A percentile compares a stretch with the other conserved stretches of the same genome.
Evolutionary conservation across 305 asterid species (phyloP).

Genomic region (Solanum hybrid): DNA sequence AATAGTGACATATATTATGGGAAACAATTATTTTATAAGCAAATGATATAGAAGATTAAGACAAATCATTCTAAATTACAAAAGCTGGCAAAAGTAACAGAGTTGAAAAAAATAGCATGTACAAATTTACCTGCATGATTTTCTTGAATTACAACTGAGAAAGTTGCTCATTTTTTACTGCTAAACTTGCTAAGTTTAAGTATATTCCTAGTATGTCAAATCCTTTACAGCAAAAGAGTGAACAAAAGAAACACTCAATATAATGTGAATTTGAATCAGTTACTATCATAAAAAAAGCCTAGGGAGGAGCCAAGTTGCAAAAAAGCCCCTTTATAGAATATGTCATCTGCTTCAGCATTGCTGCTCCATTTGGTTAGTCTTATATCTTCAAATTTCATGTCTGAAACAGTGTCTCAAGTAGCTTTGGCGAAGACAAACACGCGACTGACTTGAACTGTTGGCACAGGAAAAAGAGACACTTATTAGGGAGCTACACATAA

Average conservation of each 20-base stretch:
- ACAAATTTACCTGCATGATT: background rate
- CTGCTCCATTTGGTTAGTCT: slow-evolving; percentile 1
- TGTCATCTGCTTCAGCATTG: background rate
- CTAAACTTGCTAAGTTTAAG: background rate
- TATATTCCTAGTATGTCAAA: background rate
- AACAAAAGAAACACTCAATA: background rate
- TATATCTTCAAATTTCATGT: background rate
- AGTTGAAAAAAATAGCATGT: background rate
- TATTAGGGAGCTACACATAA: background rate
- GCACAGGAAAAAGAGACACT: background rate
- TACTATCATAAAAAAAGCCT: background rate
- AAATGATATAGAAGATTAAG: background rate
- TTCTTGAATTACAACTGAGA: background rate
- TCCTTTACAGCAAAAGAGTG: background rate
- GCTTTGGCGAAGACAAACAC: slow-evolving; percentile 10
- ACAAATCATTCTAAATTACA: background rate
- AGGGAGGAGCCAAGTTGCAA: background rate
- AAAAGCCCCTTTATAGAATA: background rate
- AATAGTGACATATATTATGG: background rate
- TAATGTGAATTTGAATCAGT: background rate
- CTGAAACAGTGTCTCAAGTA: slow-evolving; percentile 10
- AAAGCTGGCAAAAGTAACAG: background rate
- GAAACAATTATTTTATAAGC: background rate
- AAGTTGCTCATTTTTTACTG: background rate
- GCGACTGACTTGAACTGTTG: slow-evolving; percentile 16